Conservation (phyloP, 108 stramenopile species). For the Aureococcus anophagefferens region DNA sequence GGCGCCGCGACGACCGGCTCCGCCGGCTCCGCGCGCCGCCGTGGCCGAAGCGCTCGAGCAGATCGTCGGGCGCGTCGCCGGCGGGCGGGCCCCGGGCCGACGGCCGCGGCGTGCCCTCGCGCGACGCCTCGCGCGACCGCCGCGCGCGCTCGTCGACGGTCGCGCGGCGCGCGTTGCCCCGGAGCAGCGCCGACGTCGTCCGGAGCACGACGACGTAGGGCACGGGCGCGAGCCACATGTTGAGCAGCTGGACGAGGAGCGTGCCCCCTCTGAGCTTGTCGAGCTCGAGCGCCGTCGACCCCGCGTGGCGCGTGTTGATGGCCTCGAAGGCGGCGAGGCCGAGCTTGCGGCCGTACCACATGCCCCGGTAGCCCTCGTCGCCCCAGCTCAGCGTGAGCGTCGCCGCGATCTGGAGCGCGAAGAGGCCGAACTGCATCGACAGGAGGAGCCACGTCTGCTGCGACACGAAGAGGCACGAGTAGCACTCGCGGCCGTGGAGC, state of each 20-base stretch:
- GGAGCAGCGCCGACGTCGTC: neutral
- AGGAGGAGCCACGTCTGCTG: neutral
- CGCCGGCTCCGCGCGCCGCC: no score
- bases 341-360: no score
- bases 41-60: no score
- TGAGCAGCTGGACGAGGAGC: neutral
- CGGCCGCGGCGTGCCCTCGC: no score
- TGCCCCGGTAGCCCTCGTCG: no score
- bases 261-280: neutral
- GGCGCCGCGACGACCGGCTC: no score
- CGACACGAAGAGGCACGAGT: neutral
- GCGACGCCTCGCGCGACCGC: no score
- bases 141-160: no score
- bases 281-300: neutral
- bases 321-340: conserved; percentile 1
- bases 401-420: neutral
- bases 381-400: no score
- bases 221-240: neutral
- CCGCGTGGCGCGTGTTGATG: neutral
- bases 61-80: no score
- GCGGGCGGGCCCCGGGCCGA: no score
- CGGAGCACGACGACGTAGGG: neutral
- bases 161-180: no score
- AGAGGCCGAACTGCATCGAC: neutral
- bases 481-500: neutral